A percentile compares a stretch with the other conserved stretches of the same genome.
Conservation (phyloP, 1,139 yeast genomes). For the Yamadazyma jaroonii region DNA sequence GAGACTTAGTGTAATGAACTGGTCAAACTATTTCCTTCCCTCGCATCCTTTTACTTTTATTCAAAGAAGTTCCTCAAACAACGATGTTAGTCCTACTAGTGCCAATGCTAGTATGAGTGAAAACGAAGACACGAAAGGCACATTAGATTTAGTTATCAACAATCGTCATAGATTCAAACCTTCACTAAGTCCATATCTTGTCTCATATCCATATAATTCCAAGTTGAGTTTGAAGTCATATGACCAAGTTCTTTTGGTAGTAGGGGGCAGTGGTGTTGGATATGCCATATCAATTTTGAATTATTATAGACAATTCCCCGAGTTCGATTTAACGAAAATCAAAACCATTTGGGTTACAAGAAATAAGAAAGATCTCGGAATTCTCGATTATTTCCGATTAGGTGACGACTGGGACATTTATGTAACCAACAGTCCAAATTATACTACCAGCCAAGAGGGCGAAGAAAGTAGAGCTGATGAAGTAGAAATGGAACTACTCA, state of each 20-base stretch:
- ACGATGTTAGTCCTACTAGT: too few species aligned
- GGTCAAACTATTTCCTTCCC: conserved; percentile 26
- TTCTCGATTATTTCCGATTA: conserved; percentile 18
- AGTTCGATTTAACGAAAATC: conserved; percentile 6
- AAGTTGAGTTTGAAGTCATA: conserved; percentile 3
- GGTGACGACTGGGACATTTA: conserved; percentile 16
- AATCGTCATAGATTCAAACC: conserved; percentile 7
- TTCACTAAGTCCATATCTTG: conserved; percentile 6
- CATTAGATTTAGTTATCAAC: conserved; percentile 10
- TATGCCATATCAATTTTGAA: conserved; percentile 62
- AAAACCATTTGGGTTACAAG: conserved; percentile 54
- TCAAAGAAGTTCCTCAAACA: conserved; percentile 6
- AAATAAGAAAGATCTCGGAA: conserved; percentile 34
- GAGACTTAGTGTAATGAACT: conserved; percentile 23
- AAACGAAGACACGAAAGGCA: background rate
- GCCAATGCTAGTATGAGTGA: background rate
- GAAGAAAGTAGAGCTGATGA: conserved; percentile 14
- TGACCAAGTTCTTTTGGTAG: conserved; percentile 34
- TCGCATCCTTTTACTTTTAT: conserved; percentile 40
- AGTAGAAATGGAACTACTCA: conserved; percentile 13
- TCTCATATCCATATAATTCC: conserved; percentile 13
- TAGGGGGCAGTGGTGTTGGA: conserved; percentile 89
- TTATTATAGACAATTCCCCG: conserved; percentile 21
- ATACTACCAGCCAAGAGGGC: background rate
- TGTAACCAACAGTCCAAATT: conserved; percentile 8